Base-by-base conservation (phyloP, 441 rosid genomes). In the Arabidopsis hybrid region DNA sequence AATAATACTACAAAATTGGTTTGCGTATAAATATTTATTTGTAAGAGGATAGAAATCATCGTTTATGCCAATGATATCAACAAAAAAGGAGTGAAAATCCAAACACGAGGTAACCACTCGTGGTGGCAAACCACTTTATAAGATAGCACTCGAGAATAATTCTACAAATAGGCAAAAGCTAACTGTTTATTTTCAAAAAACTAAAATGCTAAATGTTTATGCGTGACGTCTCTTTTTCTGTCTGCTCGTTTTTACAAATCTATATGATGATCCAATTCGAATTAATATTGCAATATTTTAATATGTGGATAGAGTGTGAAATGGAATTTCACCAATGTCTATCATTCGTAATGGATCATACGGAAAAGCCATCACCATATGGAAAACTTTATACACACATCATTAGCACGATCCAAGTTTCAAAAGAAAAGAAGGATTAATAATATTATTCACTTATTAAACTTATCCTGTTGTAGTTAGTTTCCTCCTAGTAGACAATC, bases 41-140 rank as follows among this genome's bases (percentile, higher is more conserved):
- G 42, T 4, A 12, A 13, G 13, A 34, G 7, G n/a, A 72, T 53
- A 35, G 31, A 75, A 52, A 45, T 36, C 61, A 45, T 45, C 49
- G 53, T 46, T 38, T 47, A 43, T 53, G 39, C 70, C 74, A 56
- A 70, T 46, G 63, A 64, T 38, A 46, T 36, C n/a, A 34, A 55
- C 32, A n/a, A 7, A 29, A 61, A 16, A n/a, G 39, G 38, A 58
- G 26, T 21, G 49, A 65, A 65, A 71, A 59, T 38, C 31, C 57
- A 51, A 69, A 62, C 56, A 62, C 45, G 60, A 72, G 62, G 60
- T 60, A 69, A 67, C 91, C 91, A 84, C 85, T 79, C 83, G 78
- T 87, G 86, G 94, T 92, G 97, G 84, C 82, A 78, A 78, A 71
- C 82, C 85, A 81, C 89, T 88, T 86, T 60, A 69, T 81, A 47